Evolutionary conservation across 208 protist species (phyloP).

Genomic region (Crithidia brevicula): DNA sequence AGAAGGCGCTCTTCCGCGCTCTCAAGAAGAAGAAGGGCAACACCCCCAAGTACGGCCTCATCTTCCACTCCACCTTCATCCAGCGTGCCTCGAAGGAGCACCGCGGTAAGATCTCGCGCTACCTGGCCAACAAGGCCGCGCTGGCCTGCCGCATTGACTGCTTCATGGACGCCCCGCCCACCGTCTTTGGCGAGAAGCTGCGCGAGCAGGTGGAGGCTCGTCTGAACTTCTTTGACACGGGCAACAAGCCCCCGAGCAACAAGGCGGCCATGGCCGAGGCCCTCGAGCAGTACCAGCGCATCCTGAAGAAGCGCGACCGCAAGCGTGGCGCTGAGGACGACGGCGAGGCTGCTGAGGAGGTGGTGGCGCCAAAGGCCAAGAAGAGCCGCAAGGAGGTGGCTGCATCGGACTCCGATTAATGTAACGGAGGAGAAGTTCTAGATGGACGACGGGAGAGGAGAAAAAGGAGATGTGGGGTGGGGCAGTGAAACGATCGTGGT

Average conservation of each 20-base stretch:
- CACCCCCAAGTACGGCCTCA: conserved; percentile 99
- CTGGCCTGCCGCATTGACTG: conserved; percentile 98
- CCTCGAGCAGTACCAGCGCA: conserved; percentile 88
- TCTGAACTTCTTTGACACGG: conserved; percentile 97
- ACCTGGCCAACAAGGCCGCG: conserved; percentile 99
- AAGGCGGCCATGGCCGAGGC: conserved; percentile 97
- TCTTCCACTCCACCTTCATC: conserved; percentile 99
- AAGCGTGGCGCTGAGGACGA: conserved; percentile 35
- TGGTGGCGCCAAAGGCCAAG: conserved; percentile 60
- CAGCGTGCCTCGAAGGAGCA: conserved; percentile 97
- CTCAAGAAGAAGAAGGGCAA: conserved; percentile 98
- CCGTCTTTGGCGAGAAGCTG: conserved; percentile 96
- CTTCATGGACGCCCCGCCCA: conserved; percentile 92
- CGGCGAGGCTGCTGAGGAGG: conserved; percentile 39
- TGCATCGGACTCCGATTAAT: conserved; percentile 66
- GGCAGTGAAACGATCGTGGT: too few species aligned
- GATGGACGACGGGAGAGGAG: too few species aligned
- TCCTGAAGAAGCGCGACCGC: conserved; percentile 67
- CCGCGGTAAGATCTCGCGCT: conserved; percentile 98
- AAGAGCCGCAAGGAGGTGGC: conserved; percentile 59
- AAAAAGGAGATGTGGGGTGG: not conserved
- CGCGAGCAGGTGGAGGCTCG: conserved; percentile 98
- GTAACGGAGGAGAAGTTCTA: not conserved
- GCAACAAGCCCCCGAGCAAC: conserved; percentile 95
- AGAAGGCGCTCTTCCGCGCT: conserved; percentile 99